Conservation (phyloP, 106 monocot genomes). For the Gastrodia elata region DNA sequence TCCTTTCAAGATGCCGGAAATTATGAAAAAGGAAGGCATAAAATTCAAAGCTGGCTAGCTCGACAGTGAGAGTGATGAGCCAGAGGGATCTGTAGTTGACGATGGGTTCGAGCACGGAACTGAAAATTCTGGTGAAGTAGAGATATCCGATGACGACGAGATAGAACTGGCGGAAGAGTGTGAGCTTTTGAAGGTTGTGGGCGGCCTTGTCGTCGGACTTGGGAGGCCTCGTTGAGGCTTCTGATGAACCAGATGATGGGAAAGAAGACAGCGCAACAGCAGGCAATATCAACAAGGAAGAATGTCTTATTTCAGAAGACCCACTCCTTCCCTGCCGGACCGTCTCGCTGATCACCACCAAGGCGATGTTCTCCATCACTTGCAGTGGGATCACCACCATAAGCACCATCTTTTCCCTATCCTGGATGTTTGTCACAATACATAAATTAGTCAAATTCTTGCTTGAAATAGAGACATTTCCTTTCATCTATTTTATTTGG, state of each 20-base stretch:
- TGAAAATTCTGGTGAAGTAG: slow-evolving; percentile 46
- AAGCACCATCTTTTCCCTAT: slow-evolving; percentile 43
- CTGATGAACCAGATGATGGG: slow-evolving; percentile 47
- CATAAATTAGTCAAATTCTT: too few species aligned
- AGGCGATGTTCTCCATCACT: slow-evolving; percentile 36
- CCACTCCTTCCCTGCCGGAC: slow-evolving; percentile 16
- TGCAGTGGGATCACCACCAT: slow-evolving; percentile 49
- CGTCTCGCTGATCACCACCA: slow-evolving; percentile 35
- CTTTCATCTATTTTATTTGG: too few species aligned
- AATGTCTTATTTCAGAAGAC: slow-evolving; percentile 41
- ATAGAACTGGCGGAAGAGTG: slow-evolving; percentile 48
- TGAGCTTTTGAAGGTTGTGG: slow-evolving; percentile 43
- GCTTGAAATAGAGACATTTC: too few species aligned
- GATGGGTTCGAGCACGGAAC: too few species aligned
- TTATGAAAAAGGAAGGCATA: too few species aligned
- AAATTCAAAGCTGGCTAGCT: too few species aligned
- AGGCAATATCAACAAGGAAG: slow-evolving; percentile 32
- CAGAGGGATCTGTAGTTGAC: too few species aligned
- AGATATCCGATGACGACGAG: slow-evolving; percentile 32
- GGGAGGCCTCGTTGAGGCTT: slow-evolving; percentile 35
- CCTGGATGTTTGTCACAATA: slow-evolving; percentile 20
- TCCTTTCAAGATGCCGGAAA: too few species aligned
- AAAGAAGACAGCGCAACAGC: slow-evolving; percentile 43
- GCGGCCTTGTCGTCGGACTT: slow-evolving; percentile 47
- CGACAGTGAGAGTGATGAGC: too few species aligned